phyloP scores from a whole-genome alignment of 2,329 filamentous ascomycete species.

The Verticillium isaacii region DNA sequence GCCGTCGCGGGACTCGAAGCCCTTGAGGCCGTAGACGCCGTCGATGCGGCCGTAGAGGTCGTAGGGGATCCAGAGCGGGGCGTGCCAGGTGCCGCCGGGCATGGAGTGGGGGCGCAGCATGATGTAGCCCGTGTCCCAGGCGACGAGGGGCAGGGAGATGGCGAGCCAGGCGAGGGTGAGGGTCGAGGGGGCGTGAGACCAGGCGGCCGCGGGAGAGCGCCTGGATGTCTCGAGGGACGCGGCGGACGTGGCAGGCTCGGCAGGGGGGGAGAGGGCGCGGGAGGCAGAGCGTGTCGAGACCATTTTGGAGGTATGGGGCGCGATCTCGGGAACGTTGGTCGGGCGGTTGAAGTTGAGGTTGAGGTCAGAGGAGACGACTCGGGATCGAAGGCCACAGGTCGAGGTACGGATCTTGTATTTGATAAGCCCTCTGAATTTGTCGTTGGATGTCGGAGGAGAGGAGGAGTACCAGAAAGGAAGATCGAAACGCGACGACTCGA shows the following conservation, averaged over 20 bases:
- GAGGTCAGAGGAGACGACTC: too few species aligned
- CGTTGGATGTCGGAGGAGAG: too few species aligned
- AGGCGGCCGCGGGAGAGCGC: conserved; percentile 4
- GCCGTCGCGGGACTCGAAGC: conserved; percentile 61
- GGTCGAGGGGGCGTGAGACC: conserved; percentile 38
- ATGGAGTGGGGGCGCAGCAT: conserved; percentile 76
- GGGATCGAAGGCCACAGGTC: too few species aligned
- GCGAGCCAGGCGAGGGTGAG: conserved; percentile 63
- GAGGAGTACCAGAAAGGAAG: too few species aligned
- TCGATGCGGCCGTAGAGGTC: conserved; percentile 76
- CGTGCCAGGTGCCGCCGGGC: conserved; percentile 69
- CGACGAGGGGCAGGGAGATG: conserved; percentile 70
- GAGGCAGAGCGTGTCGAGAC: conserved; percentile 31
- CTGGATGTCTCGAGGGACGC: conserved; percentile 11
- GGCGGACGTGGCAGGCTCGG: conserved; percentile 8
- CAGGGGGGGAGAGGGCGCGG: conserved; percentile 17
- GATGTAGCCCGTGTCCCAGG: conserved; percentile 79
- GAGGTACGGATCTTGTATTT: too few species aligned
- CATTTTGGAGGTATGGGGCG: conserved; percentile 18
- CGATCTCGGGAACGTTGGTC: too few species aligned
- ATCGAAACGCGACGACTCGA: too few species aligned
- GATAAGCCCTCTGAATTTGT: too few species aligned
- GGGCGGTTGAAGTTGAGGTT: too few species aligned
- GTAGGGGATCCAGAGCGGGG: conserved; percentile 72
- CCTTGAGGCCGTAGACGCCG: conserved; percentile 74